These are phyloP conservation scores for Cryptococcus sp. DNA, from an alignment of 1,284 basidiomycete species.

Conservation along the genomic window DNA sequence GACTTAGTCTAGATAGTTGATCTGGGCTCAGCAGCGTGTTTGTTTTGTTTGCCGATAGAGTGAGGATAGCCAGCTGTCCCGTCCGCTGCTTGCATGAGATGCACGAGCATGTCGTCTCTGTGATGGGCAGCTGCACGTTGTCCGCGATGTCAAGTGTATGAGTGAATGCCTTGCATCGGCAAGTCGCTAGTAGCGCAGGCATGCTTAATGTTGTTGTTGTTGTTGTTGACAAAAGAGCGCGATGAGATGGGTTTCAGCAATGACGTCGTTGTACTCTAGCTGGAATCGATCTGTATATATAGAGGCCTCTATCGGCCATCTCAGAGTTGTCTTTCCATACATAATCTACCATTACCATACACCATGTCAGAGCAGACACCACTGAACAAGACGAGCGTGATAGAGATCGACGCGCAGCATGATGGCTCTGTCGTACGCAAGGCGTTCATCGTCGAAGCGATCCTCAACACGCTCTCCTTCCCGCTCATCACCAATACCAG, in stretches of 20 bases:
- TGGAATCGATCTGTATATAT: no score
- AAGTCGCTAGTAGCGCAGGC: constrained; percentile 1
- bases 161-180: constrained; percentile 8
- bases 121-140: constrained; percentile 1
- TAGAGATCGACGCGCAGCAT: constrained; percentile 14
- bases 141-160: not conserved
- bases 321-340: no score
- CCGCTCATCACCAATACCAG: constrained; percentile 29
- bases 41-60: constrained; percentile 6
- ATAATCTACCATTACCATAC: no score
- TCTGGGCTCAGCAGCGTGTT: not conserved
- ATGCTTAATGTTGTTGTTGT: not conserved
- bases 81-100: constrained; percentile 5
- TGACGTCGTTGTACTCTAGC: no score
- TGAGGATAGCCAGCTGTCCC: constrained; percentile 4
- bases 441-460: constrained; percentile 30
- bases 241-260: no score
- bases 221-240: no score
- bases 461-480: constrained; percentile 26
- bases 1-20: not conserved
- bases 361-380: constrained; percentile 5
- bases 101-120: constrained; percentile 9
- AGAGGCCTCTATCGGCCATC: no score
- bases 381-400: not conserved
- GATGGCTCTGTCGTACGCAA: constrained; percentile 21